A percentile compares a stretch with the other conserved stretches of the same genome.
These are phyloP conservation scores for Chrysoporthe deuterocubensis DNA, from an alignment of 2,329 filamentous ascomycete genomes.

Conservation along the genomic window DNA sequence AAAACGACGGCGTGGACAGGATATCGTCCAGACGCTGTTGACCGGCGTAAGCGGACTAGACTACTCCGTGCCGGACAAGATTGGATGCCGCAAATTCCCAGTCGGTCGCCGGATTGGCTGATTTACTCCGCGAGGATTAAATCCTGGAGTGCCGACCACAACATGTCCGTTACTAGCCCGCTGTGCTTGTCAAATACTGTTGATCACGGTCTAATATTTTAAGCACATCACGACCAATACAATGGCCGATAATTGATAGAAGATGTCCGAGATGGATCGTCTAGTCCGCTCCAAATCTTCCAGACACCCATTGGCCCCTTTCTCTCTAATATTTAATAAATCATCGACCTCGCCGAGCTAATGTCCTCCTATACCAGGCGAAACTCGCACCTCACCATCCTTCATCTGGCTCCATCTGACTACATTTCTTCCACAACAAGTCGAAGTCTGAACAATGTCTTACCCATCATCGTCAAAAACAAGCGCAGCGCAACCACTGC, in stretches of 20 bases:
- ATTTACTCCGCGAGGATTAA: neutral
- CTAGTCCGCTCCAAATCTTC: neutral
- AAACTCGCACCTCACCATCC: neutral
- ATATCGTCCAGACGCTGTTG: neutral
- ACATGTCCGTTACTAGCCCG: neutral
- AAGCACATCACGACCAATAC: neutral
- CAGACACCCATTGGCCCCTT: neutral
- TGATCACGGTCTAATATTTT: neutral
- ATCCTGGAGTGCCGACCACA: neutral
- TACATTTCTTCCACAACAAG: neutral
- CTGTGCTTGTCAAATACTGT: neutral
- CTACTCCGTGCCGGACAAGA: neutral
- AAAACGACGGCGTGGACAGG: neutral
- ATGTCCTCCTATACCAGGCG: neutral
- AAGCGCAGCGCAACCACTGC: neutral
- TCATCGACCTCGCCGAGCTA: neutral
- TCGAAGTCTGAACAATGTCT: neutral
- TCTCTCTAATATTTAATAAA: neutral
- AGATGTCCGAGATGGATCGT: too few relatives aligned
- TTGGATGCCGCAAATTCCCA: neutral
- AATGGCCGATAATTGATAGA: neutral
- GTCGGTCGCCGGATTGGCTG: neutral
- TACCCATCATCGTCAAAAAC: neutral
- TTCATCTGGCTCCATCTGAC: neutral
- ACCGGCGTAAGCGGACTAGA: conserved; percentile 4